These are phyloP conservation scores for Mortierella sp. DNA, from an alignment of 371 early-diverging fungal genomes.

Conservation along the genomic window DNA sequence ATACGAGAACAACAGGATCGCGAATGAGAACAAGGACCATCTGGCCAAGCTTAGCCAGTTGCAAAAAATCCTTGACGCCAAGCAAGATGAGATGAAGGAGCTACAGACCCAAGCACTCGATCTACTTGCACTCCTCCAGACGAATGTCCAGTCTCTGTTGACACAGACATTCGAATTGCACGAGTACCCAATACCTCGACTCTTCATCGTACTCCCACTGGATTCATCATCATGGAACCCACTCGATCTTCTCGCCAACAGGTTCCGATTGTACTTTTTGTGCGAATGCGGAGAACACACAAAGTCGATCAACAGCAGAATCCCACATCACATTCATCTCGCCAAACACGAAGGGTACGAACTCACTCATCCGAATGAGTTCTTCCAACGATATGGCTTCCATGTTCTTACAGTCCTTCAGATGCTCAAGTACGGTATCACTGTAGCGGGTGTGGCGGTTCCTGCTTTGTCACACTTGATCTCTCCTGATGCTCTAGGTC, in stretches of 20 bases:
- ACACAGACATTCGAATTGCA: constrained; percentile 15
- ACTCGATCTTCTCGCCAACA: not conserved
- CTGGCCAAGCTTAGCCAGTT: not conserved
- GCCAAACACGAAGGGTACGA: constrained; percentile 31
- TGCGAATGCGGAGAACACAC: constrained; percentile 34
- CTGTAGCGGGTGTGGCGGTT: constrained; percentile 5
- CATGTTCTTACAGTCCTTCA: constrained; percentile 18
- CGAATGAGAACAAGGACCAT: too few relatives aligned
- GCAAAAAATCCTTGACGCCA: not conserved
- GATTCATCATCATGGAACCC: not conserved
- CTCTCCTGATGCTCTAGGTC: constrained; percentile 2
- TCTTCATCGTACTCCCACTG: constrained; percentile 22
- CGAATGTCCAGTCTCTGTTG: constrained; percentile 10
- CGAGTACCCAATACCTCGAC: constrained; percentile 28
- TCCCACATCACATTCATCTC: constrained; percentile 20
- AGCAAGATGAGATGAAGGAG: constrained; percentile 2
- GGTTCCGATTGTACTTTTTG: constrained; percentile 22
- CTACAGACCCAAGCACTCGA: not conserved
- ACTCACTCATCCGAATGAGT: constrained; percentile 14
- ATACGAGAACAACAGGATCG: too few relatives aligned
- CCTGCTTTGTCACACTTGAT: constrained; percentile 13
- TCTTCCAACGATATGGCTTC: constrained; percentile 15
- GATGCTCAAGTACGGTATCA: constrained; percentile 14
- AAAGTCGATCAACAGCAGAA: constrained; percentile 8
- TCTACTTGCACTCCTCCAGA: not conserved